Percentiles rank a stretch among this genome's conserved stretches.
Evolutionary conservation across 2,329 filamentous ascomycete species (phyloP).

Genomic region (Teratosphaeriaceae sp.): DNA sequence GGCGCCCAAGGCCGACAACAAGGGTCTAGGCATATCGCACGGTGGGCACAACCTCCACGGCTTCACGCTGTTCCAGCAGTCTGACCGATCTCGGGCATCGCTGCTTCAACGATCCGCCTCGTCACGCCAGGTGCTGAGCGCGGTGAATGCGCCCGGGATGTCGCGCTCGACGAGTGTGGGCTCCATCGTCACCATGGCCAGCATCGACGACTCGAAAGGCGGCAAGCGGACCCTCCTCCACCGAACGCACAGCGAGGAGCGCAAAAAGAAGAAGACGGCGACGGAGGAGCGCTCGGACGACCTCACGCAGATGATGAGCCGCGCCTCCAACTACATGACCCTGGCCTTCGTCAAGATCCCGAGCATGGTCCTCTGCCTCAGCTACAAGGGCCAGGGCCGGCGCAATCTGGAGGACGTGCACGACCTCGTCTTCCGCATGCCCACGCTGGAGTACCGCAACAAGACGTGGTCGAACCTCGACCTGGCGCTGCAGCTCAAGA

Average conservation of each 20-base stretch:
- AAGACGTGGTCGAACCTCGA: conserved; percentile 99
- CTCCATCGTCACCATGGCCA: conserved; percentile 23
- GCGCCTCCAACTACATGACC: conserved; percentile 96
- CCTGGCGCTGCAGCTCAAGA: conserved; percentile 85
- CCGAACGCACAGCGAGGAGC: conserved; percentile 14
- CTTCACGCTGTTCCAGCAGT: conserved; percentile 39
- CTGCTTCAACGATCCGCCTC: conserved; percentile 14
- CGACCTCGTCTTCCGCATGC: conserved; percentile 93
- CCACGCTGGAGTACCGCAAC: conserved; percentile 91
- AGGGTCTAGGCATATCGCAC: conserved; percentile 27
- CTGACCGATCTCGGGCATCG: conserved; percentile 24
- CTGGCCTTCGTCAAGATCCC: conserved; percentile 92
- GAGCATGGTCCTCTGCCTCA: conserved; percentile 89
- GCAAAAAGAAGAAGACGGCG: conserved; percentile 22
- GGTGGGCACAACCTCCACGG: conserved; percentile 27
- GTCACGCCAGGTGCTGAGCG: conserved; percentile 19
- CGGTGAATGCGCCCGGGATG: conserved; percentile 20
- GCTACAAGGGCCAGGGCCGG: conserved; percentile 92
- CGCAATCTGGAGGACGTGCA: conserved; percentile 96
- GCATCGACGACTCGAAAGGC: conserved; percentile 18
- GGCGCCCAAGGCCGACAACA: conserved; percentile 22
- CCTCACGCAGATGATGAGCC: conserved; percentile 90
- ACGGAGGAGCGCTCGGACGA: conserved; percentile 72
- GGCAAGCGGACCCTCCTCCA: conserved; percentile 30
- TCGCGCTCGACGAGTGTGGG: conserved; percentile 26